phyloP scores from a whole-genome alignment of 371 early-diverging fungal species.

The Ecytonucleospora hepatopenaei region DNA sequence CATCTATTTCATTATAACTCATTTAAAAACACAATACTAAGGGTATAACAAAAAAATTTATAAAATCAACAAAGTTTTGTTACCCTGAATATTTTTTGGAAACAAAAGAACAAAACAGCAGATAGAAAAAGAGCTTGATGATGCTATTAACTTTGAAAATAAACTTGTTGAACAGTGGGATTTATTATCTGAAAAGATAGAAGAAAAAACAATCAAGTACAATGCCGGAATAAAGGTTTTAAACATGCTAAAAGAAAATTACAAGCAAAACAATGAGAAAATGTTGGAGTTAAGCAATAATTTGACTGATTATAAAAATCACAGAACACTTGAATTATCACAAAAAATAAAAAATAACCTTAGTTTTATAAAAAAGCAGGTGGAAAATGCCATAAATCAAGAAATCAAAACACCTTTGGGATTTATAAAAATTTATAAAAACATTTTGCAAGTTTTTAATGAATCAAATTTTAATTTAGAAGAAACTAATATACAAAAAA shows the following conservation, averaged over 20 bases:
- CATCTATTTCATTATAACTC: neutral
- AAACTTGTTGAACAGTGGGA: neutral
- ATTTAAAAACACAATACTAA: neutral
- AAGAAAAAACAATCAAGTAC: neutral
- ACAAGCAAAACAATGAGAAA: neutral
- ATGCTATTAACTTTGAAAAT: neutral
- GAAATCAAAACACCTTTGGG: too few relatives aligned
- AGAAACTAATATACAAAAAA: constrained; percentile 10
- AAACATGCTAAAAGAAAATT: neutral
- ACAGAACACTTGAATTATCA: neutral
- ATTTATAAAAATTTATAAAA: constrained; percentile 22
- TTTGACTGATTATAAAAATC: constrained; percentile 6
- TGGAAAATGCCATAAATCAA: too few relatives aligned
- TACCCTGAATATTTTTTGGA: neutral
- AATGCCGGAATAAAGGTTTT: neutral
- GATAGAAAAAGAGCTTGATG: constrained; percentile 8
- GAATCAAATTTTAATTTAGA: constrained; percentile 34
- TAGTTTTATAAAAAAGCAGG: constrained; percentile 12
- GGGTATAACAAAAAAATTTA: neutral
- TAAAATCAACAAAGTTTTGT: neutral
- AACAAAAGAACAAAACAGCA: constrained; percentile 7
- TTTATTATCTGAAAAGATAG: neutral
- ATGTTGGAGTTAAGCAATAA: neutral
- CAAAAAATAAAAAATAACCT: constrained; percentile 6
- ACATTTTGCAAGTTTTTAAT: neutral